These are phyloP conservation scores for Sarocladium brachiariae DNA, from an alignment of 2,329 filamentous ascomycete species.

Conservation along the genomic window DNA sequence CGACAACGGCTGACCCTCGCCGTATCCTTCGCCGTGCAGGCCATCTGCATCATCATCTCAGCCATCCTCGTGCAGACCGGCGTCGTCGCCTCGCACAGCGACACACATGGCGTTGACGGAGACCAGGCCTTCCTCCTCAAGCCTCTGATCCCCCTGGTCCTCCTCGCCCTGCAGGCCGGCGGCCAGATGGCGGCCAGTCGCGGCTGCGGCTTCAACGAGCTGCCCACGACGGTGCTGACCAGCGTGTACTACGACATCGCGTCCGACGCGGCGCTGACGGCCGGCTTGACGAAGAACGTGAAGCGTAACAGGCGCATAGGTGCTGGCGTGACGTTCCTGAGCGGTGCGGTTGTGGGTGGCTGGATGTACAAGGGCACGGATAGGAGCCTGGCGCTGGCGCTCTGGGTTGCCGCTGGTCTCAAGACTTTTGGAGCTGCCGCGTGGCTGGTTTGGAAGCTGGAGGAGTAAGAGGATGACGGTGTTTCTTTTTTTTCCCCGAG, in stretches of 20 bases:
- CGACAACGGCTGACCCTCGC: slow-evolving; percentile 34
- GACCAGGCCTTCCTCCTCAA: slow-evolving; percentile 12
- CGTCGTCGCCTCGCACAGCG: slow-evolving; percentile 16
- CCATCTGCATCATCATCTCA: slow-evolving; percentile 42
- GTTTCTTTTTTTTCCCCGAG: too few relatives aligned
- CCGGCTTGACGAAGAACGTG: slow-evolving; percentile 32
- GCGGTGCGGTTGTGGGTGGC: slow-evolving; percentile 39
- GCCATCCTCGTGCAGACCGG: slow-evolving; percentile 43
- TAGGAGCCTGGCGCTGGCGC: slow-evolving; percentile 30
- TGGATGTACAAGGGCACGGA: slow-evolving; percentile 38
- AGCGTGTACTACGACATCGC: slow-evolving; percentile 47
- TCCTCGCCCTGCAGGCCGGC: slow-evolving; percentile 47
- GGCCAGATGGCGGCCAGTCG: slow-evolving; percentile 46
- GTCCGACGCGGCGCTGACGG: slow-evolving; percentile 42
- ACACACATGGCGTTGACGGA: slow-evolving; percentile 12
- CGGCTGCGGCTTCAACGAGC: slow-evolving; percentile 43
- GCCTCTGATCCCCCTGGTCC: slow-evolving; percentile 26
- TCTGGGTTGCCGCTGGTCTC: slow-evolving; percentile 39
- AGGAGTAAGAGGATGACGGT: background rate
- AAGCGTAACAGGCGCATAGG: slow-evolving; percentile 42
- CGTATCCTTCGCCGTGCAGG: slow-evolving; percentile 45
- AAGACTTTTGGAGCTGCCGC: slow-evolving; percentile 33
- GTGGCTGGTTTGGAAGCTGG: slow-evolving; percentile 27
- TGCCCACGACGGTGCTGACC: slow-evolving; percentile 50
- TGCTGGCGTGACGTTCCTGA: slow-evolving; percentile 37